Evolutionary conservation across 768 basidiomycete species (phyloP), one percentile per base, ranked within the genome.

Genomic region (Coprinopsis sp.): DNA sequence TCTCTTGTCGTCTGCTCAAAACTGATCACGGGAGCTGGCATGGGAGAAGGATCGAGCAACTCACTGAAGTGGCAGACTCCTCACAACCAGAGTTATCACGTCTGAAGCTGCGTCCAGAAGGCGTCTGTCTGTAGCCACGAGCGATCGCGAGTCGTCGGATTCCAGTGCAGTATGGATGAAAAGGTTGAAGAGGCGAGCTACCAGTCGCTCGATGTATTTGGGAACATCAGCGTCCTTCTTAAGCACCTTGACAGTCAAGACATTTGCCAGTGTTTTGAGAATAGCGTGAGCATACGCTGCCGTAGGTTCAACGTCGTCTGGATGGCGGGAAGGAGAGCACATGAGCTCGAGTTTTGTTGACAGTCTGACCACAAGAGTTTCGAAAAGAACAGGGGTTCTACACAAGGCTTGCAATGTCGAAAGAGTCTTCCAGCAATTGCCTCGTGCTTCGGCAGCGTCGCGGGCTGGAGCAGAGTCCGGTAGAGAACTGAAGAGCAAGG

Each of bases 251-350:
- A 53, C 57, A 4, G 57, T 57, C 13, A 97, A 62, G 0, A 84
- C 81, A 33, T 80, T 75, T 1, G 74, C 71, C 6, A 98, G 65
- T 0, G 86, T 79, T 39, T 76, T 70, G 39, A 98, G 73, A 25
- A 98, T 73, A 24, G 92, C 81, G 64, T 92, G 90, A 1, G 81
- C 83, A 59, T 95, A 98, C 10, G 91, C 87, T 0, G 88, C 81
- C n/a, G 64, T 67, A 11, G 81, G 75, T 60, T 93, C 87, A 2
- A 54, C 29, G 28, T 81, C 79, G 4, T 59, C 59, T 3, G 50
- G 61, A 10, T 51, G 54, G 2, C 47, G 28, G 33, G 63, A 49
- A 4, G 69, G 58, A 36, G 74, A 60, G 52, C 81, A 82, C n/a
- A 87, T 62, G 0, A 85, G 57, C 39, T 90, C 86, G 24, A 98